Conservation (phyloP, 371 early-diverging fungal genomes). For the Rhizopus arrhizus region DNA sequence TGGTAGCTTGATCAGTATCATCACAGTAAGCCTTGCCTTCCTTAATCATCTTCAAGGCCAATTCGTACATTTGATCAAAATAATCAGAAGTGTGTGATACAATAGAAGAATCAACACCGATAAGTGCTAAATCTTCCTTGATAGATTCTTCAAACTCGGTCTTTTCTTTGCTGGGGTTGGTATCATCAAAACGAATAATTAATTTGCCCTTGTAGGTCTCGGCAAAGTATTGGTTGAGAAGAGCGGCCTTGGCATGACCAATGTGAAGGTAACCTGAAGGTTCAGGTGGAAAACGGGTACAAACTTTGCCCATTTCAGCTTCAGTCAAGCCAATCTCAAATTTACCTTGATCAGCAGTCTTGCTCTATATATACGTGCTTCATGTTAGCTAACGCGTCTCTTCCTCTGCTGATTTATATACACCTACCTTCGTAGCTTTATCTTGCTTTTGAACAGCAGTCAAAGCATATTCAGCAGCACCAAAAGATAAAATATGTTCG, state of each 20-base stretch:
- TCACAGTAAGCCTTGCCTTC: constrained; percentile 97
- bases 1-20: constrained; percentile 89
- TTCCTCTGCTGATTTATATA: too few species aligned
- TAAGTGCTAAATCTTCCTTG: constrained; percentile 85
- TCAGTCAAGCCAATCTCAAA: constrained; percentile 90
- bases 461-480: constrained; percentile 57
- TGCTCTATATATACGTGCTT: constrained; percentile 7
- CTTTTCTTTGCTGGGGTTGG: constrained; percentile 99
- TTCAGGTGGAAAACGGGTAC: constrained; percentile 99
- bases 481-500: constrained; percentile 69
- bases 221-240: constrained; percentile 98
- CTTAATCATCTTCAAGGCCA: constrained; percentile 89
- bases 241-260: constrained; percentile 99
- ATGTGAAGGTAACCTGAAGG: constrained; percentile 98
- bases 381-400: neutral
- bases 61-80: constrained; percentile 90
- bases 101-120: constrained; percentile 85
- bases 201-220: constrained; percentile 89
- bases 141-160: constrained; percentile 93
- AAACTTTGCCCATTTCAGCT: constrained; percentile 85
- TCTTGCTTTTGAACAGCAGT: constrained; percentile 53
- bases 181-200: constrained; percentile 99
- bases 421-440: constrained; percentile 43
- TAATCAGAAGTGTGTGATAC: constrained; percentile 95
- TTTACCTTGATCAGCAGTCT: constrained; percentile 84